Evolutionary conservation across 2,329 filamentous ascomycete genomes (phyloP).

Genomic region (Magnaporthiopsis poae): DNA sequence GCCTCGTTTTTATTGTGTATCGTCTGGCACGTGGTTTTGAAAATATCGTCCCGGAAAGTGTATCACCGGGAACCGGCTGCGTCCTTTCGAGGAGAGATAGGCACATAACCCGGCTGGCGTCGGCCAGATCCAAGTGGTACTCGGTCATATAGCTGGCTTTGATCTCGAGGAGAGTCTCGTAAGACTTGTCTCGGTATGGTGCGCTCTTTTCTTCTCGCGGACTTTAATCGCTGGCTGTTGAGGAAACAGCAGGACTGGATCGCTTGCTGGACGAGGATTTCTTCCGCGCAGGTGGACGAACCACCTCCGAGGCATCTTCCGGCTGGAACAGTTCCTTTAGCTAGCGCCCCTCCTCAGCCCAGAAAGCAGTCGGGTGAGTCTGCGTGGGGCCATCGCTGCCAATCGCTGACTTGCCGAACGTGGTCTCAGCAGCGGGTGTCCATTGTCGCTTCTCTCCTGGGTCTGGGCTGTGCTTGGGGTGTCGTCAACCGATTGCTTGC

Average conservation of each 20-base stretch:
- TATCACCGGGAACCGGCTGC: constrained; percentile 19
- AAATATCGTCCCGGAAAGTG: constrained; percentile 26
- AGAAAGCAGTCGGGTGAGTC: constrained; percentile 13
- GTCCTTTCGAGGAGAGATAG: constrained; percentile 21
- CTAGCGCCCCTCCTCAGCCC: constrained; percentile 14
- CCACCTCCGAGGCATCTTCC: constrained; percentile 1
- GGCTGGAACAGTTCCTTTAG: constrained; percentile 7
- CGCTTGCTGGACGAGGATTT: constrained; percentile 21
- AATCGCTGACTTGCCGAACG: neutral
- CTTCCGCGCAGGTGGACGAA: constrained; percentile 22
- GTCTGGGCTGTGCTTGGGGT: neutral
- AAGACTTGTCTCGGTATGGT: constrained; percentile 14
- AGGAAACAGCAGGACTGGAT: constrained; percentile 18
- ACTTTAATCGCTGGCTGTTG: constrained; percentile 22
- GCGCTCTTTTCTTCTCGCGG: constrained; percentile 23
- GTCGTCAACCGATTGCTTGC: constrained; percentile 6
- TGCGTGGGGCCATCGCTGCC: neutral
- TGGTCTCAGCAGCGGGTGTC: neutral
- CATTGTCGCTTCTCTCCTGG: constrained; percentile 5
- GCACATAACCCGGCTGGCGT: constrained; percentile 22
- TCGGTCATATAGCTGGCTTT: constrained; percentile 26
- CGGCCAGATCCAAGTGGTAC: constrained; percentile 13
- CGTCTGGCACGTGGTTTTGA: constrained; percentile 23
- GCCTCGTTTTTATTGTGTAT: constrained; percentile 26
- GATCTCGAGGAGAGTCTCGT: constrained; percentile 22